Evolutionary conservation across 192 early-diverging fungal genomes (phyloP).

Genomic region (Funneliformis geosporum): DNA sequence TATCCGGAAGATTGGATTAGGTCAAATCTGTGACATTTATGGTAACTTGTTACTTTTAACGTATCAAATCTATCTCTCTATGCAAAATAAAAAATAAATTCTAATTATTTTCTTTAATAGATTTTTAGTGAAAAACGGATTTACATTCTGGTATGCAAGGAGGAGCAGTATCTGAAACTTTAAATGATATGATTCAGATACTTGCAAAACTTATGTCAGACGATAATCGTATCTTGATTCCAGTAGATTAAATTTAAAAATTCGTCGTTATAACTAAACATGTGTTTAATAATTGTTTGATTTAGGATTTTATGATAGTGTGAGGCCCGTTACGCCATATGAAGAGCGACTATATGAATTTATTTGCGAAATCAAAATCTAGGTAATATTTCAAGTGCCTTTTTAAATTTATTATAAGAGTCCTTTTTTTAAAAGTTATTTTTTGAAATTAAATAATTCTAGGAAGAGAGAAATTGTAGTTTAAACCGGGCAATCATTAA

Average conservation of each 20-base stretch:
- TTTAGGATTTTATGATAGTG: slow-evolving; percentile 66
- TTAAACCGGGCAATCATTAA: slow-evolving; percentile 50
- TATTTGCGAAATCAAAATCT: slow-evolving; percentile 48
- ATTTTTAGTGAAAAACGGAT: slow-evolving; percentile 57
- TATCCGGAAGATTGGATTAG: too few relatives aligned
- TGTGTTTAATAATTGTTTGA: not conserved
- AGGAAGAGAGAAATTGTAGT: slow-evolving; percentile 34
- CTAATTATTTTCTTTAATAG: not conserved
- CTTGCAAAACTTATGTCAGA: slow-evolving; percentile 57
- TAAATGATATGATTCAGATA: slow-evolving; percentile 68
- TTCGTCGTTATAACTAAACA: not conserved
- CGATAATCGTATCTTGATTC: slow-evolving; percentile 60
- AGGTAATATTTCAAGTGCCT: not conserved
- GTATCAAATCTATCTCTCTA: too few relatives aligned
- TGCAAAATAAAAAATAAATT: not conserved
- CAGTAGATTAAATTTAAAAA: slow-evolving; percentile 40
- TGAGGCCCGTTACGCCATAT: slow-evolving; percentile 51
- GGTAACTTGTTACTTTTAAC: too few relatives aligned
- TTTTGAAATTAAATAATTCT: slow-evolving; percentile 30
- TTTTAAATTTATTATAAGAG: too few relatives aligned
- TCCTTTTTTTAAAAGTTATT: not conserved
- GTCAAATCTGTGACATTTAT: too few relatives aligned
- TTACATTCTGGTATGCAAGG: slow-evolving; percentile 77
- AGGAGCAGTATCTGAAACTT: slow-evolving; percentile 71
- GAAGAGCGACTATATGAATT: slow-evolving; percentile 65